A percentile compares a stretch with the other conserved stretches of the same genome.
phyloP scores from a whole-genome alignment of 1,139 yeast genomes.

The Kodamaea derodonti region DNA sequence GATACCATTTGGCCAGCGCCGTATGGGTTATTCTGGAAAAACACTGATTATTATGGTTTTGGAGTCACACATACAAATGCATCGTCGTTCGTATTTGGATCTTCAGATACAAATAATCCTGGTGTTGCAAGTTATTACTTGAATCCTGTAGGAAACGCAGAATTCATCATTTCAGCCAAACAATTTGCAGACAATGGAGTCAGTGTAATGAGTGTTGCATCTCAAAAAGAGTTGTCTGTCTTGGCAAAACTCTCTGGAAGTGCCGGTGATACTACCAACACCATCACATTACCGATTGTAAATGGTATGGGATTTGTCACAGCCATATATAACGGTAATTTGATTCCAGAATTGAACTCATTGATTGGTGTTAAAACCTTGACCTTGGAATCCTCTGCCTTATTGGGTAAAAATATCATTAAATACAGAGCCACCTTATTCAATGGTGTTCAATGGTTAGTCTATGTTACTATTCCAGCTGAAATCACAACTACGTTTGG shows the following conservation, averaged over 20 bases:
- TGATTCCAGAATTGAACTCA: conserved; percentile 52
- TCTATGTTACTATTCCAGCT: conserved; percentile 53
- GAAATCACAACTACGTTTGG: conserved; percentile 26
- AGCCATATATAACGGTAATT: conserved; percentile 50
- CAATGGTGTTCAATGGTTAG: conserved; percentile 52
- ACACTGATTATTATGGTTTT: conserved; percentile 47
- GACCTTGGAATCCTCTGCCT: conserved; percentile 37
- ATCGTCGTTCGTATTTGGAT: conserved; percentile 63
- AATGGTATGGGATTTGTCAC: conserved; percentile 69
- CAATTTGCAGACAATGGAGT: conserved; percentile 30
- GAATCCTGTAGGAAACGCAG: conserved; percentile 52
- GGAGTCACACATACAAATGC: conserved; percentile 66
- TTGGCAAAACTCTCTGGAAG: conserved; percentile 42
- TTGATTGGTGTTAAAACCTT: conserved; percentile 50
- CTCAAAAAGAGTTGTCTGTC: conserved; percentile 56
- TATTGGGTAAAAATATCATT: conserved; percentile 32
- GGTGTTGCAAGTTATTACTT: conserved; percentile 39
- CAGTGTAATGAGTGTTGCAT: conserved; percentile 40
- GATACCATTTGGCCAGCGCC: conserved; percentile 78
- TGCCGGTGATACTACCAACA: conserved; percentile 18
- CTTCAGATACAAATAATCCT: conserved; percentile 31
- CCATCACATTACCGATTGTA: conserved; percentile 41
- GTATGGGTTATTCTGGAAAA: conserved; percentile 66
- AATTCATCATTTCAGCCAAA: conserved; percentile 54
- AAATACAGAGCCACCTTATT: conserved; percentile 57